Percentiles rank a stretch among this genome's conserved stretches.
These are phyloP conservation scores for Bimuria novae-zelandiae DNA, from an alignment of 2,329 filamentous ascomycete genomes.

Conservation along the genomic window DNA sequence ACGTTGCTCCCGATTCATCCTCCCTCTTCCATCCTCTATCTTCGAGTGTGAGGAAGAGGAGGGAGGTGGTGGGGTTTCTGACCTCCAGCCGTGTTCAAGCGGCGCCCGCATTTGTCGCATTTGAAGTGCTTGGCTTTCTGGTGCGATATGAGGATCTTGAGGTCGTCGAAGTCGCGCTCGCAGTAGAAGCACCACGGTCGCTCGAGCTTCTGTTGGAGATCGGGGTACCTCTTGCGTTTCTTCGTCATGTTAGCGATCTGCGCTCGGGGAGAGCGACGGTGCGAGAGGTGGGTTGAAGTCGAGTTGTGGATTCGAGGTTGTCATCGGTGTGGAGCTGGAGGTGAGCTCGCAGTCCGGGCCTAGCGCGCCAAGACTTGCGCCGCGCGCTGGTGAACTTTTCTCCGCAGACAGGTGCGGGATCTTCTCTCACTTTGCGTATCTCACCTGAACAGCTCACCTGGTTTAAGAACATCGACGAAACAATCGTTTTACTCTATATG, in stretches of 20 bases:
- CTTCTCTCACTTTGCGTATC: background rate
- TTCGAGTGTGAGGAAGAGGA: background rate
- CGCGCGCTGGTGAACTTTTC: slow-evolving; percentile 23
- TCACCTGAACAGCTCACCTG: no score
- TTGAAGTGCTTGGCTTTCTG: slow-evolving; percentile 99
- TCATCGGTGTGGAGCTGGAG: slow-evolving; percentile 13
- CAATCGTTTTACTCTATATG: no score
- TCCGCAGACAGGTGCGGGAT: slow-evolving; percentile 1
- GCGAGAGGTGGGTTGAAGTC: background rate
- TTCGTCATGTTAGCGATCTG: slow-evolving; percentile 55
- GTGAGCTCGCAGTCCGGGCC: slow-evolving; percentile 17
- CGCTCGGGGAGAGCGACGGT: background rate
- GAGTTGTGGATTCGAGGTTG: background rate
- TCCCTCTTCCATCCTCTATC: no score
- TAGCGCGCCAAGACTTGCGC: slow-evolving; percentile 23
- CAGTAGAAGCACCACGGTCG: slow-evolving; percentile 99
- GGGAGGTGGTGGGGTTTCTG: slow-evolving; percentile 35
- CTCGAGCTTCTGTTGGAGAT: slow-evolving; percentile 83
- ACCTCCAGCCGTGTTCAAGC: slow-evolving; percentile 95
- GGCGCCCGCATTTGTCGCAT: slow-evolving; percentile 85
- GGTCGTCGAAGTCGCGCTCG: slow-evolving; percentile 97
- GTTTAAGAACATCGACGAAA: no score
- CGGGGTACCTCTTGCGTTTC: slow-evolving; percentile 84
- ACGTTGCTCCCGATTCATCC: no score
- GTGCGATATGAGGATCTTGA: slow-evolving; percentile 95